These are phyloP conservation scores for Rutstroemia sp. DNA, from an alignment of 2,329 filamentous ascomycete species.

Conservation along the genomic window DNA sequence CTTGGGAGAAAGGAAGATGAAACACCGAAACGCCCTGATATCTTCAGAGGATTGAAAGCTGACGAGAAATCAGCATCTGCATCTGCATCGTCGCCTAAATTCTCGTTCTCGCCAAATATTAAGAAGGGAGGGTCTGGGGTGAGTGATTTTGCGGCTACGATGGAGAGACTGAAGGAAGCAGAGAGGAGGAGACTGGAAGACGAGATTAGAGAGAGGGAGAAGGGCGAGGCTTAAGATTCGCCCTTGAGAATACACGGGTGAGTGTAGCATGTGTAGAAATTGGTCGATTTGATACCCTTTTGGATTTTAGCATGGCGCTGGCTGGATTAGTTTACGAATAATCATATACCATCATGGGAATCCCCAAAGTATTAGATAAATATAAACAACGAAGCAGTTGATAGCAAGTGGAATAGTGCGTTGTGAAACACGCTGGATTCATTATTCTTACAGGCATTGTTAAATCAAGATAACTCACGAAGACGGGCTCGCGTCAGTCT, in stretches of 20 bases:
- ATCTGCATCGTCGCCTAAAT: conserved; percentile 28
- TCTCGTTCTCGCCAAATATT: conserved; percentile 26
- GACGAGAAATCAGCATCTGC: conserved; percentile 30
- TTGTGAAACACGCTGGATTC: background rate
- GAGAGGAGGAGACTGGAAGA: conserved; percentile 46
- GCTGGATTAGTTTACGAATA: conserved; percentile 4
- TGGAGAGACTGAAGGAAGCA: conserved; percentile 50
- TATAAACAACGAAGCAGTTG: background rate
- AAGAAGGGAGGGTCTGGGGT: conserved; percentile 21
- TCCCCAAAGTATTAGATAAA: too few species aligned
- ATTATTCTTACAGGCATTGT: background rate
- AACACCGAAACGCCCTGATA: conserved; percentile 30
- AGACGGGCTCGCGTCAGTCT: background rate
- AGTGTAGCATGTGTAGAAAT: background rate
- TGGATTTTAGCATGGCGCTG: conserved; percentile 26
- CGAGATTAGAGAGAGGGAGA: conserved; percentile 40
- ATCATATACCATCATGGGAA: conserved; percentile 10
- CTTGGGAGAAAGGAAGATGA: conserved; percentile 10
- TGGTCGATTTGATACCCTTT: conserved; percentile 1
- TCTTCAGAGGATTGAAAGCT: conserved; percentile 32
- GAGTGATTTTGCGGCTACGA: conserved; percentile 35
- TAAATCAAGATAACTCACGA: background rate
- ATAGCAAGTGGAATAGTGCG: background rate
- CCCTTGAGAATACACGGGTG: background rate
- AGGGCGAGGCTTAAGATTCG: conserved; percentile 15